Percentiles rank a stretch among this genome's conserved stretches.
These are phyloP conservation scores for Solanum stenotomum DNA, from an alignment of 257 asterid genomes.

Conservation along the genomic window DNA sequence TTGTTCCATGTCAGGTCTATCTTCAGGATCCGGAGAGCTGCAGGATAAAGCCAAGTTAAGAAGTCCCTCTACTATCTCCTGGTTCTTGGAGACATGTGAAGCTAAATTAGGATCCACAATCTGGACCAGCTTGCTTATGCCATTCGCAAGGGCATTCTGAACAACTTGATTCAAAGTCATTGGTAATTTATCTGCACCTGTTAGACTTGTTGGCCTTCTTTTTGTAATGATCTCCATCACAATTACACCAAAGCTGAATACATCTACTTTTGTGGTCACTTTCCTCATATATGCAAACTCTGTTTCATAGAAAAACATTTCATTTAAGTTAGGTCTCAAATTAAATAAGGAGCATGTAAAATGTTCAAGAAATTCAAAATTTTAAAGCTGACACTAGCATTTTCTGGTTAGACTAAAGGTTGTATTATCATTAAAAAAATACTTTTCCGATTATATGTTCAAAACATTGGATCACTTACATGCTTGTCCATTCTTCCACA, in stretches of 20 bases:
- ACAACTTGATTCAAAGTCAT: conserved; percentile 62
- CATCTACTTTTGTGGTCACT: conserved; percentile 65
- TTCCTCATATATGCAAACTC: conserved; percentile 77
- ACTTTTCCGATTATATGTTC: background rate
- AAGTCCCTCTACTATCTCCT: conserved; percentile 40
- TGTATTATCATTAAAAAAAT: background rate
- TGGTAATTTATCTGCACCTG: conserved; percentile 38
- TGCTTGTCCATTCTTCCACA: background rate
- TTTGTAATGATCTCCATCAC: conserved; percentile 63
- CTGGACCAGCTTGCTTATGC: conserved; percentile 26
- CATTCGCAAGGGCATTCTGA: conserved; percentile 30
- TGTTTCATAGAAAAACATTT: conserved; percentile 15
- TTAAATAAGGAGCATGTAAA: background rate
- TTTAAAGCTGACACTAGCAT: background rate
- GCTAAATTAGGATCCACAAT: conserved; percentile 45
- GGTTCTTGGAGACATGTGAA: conserved; percentile 20
- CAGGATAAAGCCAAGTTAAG: conserved; percentile 65
- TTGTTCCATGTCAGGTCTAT: conserved; percentile 61
- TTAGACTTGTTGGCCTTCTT: conserved; percentile 64
- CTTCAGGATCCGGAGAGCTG: conserved; percentile 46
- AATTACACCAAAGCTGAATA: conserved; percentile 79
- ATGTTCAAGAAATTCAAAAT: background rate
- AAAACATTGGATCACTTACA: background rate
- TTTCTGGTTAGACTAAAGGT: background rate
- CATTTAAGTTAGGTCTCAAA: background rate